Conservation (phyloP, 2,329 filamentous ascomycete genomes). For the Epichloe typhina region DNA sequence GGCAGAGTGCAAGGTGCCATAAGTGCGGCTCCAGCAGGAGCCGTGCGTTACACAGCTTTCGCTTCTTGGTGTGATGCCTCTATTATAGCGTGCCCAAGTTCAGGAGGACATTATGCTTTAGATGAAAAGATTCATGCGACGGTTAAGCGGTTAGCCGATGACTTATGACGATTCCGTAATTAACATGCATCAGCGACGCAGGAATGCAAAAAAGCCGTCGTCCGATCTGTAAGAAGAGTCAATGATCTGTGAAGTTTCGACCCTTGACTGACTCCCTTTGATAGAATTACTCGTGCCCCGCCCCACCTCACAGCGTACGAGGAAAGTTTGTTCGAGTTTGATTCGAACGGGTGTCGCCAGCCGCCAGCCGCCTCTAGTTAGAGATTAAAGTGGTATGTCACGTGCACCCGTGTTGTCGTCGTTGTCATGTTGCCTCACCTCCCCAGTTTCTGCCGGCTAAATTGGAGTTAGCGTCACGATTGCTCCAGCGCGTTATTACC, state of each 20-base stretch:
- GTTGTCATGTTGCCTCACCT: no score
- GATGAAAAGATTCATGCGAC: neutral
- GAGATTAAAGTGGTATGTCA: neutral
- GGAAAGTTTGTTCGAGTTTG: no score
- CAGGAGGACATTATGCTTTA: neutral
- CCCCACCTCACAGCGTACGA: no score
- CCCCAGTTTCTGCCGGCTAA: no score
- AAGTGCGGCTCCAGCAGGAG: conserved; percentile 41
- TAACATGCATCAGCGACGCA: neutral
- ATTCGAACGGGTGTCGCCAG: neutral
- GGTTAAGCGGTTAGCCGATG: neutral
- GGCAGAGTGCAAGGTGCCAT: conserved; percentile 41
- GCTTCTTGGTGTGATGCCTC: conserved; percentile 43
- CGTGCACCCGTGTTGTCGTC: neutral
- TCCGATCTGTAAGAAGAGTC: no score
- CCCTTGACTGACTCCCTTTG: no score
- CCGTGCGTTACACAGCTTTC: conserved; percentile 44
- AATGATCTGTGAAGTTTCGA: neutral
- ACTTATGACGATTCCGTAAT: neutral
- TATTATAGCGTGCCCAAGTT: neutral
- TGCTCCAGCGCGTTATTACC: neutral
- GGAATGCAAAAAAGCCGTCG: neutral
- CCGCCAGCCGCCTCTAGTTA: neutral
- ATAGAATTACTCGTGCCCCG: no score
- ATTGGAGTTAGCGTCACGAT: neutral